Conservation (phyloP, 2,329 filamentous ascomycete species). For the Sordariomycetes sp. region DNA sequence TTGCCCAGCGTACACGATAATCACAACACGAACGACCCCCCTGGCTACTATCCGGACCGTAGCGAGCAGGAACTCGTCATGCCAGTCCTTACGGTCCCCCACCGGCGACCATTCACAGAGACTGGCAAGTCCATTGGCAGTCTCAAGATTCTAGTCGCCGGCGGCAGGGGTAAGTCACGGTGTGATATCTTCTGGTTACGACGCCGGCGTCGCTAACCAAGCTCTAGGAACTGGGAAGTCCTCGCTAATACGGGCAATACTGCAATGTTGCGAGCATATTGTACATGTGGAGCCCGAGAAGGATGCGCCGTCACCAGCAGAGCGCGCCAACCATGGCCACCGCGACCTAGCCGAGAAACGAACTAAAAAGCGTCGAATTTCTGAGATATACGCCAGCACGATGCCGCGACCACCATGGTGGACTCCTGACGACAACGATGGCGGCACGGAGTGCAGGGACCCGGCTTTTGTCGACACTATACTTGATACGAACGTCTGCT, state of each 20-base stretch:
- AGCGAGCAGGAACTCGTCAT: slow-evolving; percentile 75
- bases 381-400: slow-evolving; percentile 67
- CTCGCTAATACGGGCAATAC: slow-evolving; percentile 75
- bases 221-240: slow-evolving; percentile 69
- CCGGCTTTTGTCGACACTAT: slow-evolving; percentile 51
- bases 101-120: slow-evolving; percentile 79
- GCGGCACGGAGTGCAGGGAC: slow-evolving; percentile 32
- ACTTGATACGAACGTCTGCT: slow-evolving; percentile 84
- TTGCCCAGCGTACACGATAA: slow-evolving; percentile 16
- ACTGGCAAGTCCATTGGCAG: slow-evolving; percentile 71
- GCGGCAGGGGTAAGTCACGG: slow-evolving; percentile 27
- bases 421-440: slow-evolving; percentile 53
- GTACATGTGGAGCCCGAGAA: slow-evolving; percentile 67
- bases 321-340: slow-evolving; percentile 5
- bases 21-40: slow-evolving; percentile 6
- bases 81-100: slow-evolving; percentile 89
- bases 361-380: slow-evolving; percentile 21
- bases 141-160: slow-evolving; percentile 79
- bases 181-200: neutral
- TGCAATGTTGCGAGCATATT: slow-evolving; percentile 79
- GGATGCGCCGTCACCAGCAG: neutral
- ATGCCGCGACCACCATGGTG: slow-evolving; percentile 84
- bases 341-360: neutral
- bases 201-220: neutral
- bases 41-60: slow-evolving; percentile 1